A percentile compares a stretch with the other conserved stretches of the same genome.
These are phyloP conservation scores for Coleophoma eucalyptorum DNA, from an alignment of 2,329 filamentous ascomycete species.

Conservation along the genomic window DNA sequence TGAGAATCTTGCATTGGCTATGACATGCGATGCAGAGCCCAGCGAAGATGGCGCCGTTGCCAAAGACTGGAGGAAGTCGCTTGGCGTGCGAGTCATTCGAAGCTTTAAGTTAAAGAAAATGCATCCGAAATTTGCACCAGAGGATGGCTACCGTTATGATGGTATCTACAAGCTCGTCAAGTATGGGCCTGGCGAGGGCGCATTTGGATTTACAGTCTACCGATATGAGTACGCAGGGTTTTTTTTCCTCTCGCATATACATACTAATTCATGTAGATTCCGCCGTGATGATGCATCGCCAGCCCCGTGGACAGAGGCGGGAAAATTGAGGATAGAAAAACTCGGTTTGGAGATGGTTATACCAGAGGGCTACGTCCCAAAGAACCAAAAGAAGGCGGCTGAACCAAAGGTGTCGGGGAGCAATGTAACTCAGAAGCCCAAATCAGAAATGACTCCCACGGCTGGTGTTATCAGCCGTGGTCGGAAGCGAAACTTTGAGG, in stretches of 20 bases:
- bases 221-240: not conserved
- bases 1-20: not conserved
- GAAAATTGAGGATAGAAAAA: not conserved
- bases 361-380: not conserved
- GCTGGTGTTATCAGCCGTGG: too few species aligned
- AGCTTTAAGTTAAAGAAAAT: not conserved
- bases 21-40: not conserved
- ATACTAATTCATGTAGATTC: not conserved
- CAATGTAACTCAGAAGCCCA: not conserved
- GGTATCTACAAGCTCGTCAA: constrained; percentile 1
- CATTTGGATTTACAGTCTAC: not conserved
- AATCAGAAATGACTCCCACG: not conserved
- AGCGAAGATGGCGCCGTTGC: not conserved
- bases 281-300: not conserved
- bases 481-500: too few species aligned
- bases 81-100: not conserved
- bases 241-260: not conserved
- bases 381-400: not conserved
- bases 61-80: not conserved
- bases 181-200: not conserved
- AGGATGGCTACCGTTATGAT: not conserved
- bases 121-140: not conserved
- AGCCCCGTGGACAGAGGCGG: not conserved
- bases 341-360: not conserved
- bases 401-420: not conserved